Percentiles rank a stretch among this genome's conserved stretches.
phyloP scores from a whole-genome alignment of 805 yeast genomes.

The Ogataea neopini region DNA sequence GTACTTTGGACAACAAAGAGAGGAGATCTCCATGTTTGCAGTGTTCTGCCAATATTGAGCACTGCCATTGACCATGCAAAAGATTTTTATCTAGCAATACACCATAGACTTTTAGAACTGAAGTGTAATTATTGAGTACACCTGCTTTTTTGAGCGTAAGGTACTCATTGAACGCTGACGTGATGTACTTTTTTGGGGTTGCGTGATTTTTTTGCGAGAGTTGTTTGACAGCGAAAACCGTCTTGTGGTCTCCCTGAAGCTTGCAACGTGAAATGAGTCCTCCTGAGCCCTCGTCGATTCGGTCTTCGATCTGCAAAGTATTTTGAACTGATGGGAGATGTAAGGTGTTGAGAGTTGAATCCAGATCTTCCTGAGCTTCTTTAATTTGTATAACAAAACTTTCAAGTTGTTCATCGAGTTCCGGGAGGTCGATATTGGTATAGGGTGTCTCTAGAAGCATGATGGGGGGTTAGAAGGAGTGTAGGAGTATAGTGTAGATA shows the following conservation, averaged over 20 bases:
- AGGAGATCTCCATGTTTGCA: conserved; percentile 51
- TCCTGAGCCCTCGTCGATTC: conserved; percentile 35
- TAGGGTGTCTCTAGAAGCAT: background rate
- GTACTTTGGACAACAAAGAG: conserved; percentile 40
- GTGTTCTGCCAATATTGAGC: conserved; percentile 43
- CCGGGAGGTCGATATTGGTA: background rate
- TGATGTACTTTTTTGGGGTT: conserved; percentile 10
- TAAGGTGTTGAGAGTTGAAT: background rate
- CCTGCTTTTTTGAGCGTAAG: conserved; percentile 20
- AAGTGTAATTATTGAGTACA: conserved; percentile 4
- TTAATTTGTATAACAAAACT: background rate
- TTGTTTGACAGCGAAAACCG: conserved; percentile 18
- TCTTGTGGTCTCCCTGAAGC: conserved; percentile 2
- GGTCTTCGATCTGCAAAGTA: conserved; percentile 16
- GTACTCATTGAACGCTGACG: conserved; percentile 33
- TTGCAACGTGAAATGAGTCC: conserved; percentile 30
- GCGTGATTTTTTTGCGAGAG: conserved; percentile 11
- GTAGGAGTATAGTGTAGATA: no score
- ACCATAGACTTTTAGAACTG: conserved; percentile 18
- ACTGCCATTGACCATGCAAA: conserved; percentile 4
- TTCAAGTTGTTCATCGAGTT: background rate
- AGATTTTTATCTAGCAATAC: conserved; percentile 12
- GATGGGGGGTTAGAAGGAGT: background rate
- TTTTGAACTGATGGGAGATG: conserved; percentile 13
- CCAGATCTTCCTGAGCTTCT: background rate